A percentile compares a stretch with the other conserved stretches of the same genome.
Conservation (phyloP, 2,329 filamentous ascomycete genomes). For the Tolypocladium paradoxum region DNA sequence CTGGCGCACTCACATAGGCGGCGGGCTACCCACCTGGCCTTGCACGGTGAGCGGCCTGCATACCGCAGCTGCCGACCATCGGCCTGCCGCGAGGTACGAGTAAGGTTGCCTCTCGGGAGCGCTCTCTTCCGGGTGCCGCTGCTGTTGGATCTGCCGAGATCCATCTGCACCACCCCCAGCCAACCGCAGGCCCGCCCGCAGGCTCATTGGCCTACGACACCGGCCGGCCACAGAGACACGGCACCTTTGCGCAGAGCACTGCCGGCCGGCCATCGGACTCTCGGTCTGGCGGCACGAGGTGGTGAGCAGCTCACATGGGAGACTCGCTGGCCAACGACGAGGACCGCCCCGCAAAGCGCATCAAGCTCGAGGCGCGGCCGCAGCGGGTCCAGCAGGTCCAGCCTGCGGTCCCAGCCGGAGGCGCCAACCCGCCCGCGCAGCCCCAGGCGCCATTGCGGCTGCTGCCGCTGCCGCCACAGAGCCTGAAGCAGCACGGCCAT, state of each 20-base stretch:
- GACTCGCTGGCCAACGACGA: constrained; percentile 6
- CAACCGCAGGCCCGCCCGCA: not conserved
- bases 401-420: not conserved
- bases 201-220: not conserved
- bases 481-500: not conserved
- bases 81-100: not conserved
- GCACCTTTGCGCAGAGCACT: not conserved
- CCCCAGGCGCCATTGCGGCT: not conserved
- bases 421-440: not conserved
- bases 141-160: not conserved
- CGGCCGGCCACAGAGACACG: not conserved
- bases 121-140: not conserved
- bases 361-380: constrained; percentile 7
- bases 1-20: not conserved
- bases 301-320: constrained; percentile 6
- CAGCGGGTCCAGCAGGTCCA: not conserved
- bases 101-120: not conserved
- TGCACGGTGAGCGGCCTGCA: not conserved
- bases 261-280: not conserved
- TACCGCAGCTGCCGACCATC: not conserved
- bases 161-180: not conserved
- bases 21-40: not conserved
- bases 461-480: not conserved
- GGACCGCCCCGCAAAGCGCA: constrained; percentile 11
- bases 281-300: not conserved